These are phyloP conservation scores for Zymoseptoria crescenta DNA, from an alignment of 2,329 filamentous ascomycete genomes.

Conservation along the genomic window DNA sequence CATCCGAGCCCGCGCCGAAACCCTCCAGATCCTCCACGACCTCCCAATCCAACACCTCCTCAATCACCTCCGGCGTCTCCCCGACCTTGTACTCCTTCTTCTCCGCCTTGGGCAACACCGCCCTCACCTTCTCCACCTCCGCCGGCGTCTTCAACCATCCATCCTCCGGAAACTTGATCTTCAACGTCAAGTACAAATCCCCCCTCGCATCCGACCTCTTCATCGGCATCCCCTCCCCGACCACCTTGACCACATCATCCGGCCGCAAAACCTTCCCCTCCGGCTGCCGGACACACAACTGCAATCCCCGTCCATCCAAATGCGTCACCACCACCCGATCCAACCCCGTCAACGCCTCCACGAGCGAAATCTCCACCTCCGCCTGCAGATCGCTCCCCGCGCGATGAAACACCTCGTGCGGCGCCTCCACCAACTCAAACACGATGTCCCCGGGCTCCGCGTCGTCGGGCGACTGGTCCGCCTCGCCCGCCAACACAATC, in stretches of 20 bases:
- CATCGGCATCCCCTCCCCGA: constrained; percentile 87
- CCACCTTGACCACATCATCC: constrained; percentile 74
- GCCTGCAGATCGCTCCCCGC: constrained; percentile 78
- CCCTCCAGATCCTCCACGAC: constrained; percentile 76
- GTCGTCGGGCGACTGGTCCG: constrained; percentile 83
- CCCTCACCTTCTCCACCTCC: constrained; percentile 61
- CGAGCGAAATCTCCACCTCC: constrained; percentile 69
- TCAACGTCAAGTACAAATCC: constrained; percentile 78
- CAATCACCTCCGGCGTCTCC: constrained; percentile 61
- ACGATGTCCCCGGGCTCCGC: constrained; percentile 88
- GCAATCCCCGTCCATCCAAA: constrained; percentile 85
- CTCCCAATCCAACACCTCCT: constrained; percentile 75
- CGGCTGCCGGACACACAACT: constrained; percentile 63
- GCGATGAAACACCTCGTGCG: constrained; percentile 73
- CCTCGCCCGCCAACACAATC: constrained; percentile 86
- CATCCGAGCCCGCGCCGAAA: constrained; percentile 66
- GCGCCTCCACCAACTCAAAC: constrained; percentile 75
- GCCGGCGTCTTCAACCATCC: constrained; percentile 68
- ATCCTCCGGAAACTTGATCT: constrained; percentile 81
- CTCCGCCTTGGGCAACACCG: constrained; percentile 57
- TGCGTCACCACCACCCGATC: constrained; percentile 84
- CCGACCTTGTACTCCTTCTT: constrained; percentile 38
- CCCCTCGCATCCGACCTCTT: constrained; percentile 79
- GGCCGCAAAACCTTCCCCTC: constrained; percentile 72
- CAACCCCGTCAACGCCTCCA: constrained; percentile 82